These are phyloP conservation scores for Phytopythium boreale DNA, from an alignment of 352 stramenopile genomes.

Conservation along the genomic window DNA sequence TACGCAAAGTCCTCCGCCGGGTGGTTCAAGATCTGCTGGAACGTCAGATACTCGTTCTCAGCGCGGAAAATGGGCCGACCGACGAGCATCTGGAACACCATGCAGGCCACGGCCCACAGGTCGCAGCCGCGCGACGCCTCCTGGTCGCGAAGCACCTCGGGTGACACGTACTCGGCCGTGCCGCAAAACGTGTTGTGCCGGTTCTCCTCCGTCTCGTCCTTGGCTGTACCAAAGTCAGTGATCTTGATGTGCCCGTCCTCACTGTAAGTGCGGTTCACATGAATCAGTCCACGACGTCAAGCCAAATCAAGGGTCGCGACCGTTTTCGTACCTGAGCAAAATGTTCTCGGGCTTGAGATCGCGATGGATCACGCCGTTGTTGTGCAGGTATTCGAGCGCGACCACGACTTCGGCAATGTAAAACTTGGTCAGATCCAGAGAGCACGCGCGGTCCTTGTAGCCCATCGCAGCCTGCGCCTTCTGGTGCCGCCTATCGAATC, in stretches of 20 bases:
- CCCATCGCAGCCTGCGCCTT: constrained; percentile 59
- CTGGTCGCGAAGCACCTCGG: constrained; percentile 86
- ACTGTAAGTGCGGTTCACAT: constrained; percentile 9
- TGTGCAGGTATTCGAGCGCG: constrained; percentile 94
- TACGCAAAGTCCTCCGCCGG: constrained; percentile 77
- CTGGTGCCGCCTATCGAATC: constrained; percentile 57
- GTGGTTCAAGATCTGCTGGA: constrained; percentile 88
- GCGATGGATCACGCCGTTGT: constrained; percentile 92
- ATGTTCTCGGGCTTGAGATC: constrained; percentile 95
- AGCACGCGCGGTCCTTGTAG: constrained; percentile 62
- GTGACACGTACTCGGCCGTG: constrained; percentile 91
- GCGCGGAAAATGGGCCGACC: constrained; percentile 83
- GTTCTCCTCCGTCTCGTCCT: constrained; percentile 78
- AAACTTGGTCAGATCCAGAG: constrained; percentile 86
- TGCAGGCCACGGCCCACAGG: constrained; percentile 90
- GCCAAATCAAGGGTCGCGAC: not conserved
- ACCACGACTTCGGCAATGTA: constrained; percentile 94
- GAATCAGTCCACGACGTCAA: not conserved
- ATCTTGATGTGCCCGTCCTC: constrained; percentile 88
- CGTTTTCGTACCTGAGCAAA: constrained; percentile 42
- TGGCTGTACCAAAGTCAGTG: constrained; percentile 89
- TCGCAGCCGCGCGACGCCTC: constrained; percentile 83
- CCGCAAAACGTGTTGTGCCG: constrained; percentile 88
- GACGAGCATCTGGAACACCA: constrained; percentile 89
- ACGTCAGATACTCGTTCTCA: constrained; percentile 90